Percentiles rank a stretch among this genome's conserved stretches.
phyloP scores from a whole-genome alignment of 768 basidiomycete genomes.

The Arthromyces matolae region DNA sequence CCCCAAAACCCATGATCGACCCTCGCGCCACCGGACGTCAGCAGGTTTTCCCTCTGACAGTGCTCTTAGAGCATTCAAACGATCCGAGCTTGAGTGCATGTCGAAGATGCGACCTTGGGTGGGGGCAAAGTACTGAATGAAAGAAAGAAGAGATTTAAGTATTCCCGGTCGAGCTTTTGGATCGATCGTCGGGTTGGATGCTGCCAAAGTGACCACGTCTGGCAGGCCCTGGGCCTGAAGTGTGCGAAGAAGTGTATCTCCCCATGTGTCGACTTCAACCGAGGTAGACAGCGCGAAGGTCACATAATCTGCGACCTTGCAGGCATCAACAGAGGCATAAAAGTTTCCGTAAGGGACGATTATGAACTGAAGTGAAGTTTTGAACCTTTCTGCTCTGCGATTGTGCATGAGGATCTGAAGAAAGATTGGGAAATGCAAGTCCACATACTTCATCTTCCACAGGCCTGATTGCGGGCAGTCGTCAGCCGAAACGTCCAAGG shows the following conservation, averaged over 20 bases:
- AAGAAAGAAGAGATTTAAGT: constrained; percentile 87
- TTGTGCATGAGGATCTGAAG: constrained; percentile 4
- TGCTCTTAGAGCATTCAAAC: constrained; percentile 67
- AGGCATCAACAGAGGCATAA: constrained; percentile 79
- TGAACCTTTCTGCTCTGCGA: constrained; percentile 80
- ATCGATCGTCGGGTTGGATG: constrained; percentile 51
- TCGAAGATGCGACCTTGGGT: constrained; percentile 75
- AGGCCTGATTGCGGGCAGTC: constrained; percentile 51
- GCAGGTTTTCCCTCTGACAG: constrained; percentile 83
- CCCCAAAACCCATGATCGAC: constrained; percentile 72
- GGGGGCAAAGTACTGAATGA: constrained; percentile 94
- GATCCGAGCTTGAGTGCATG: constrained; percentile 58
- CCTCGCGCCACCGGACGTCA: constrained; percentile 80
- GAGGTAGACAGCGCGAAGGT: constrained; percentile 78
- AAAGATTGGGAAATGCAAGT: not conserved
- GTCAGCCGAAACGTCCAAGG: constrained; percentile 52
- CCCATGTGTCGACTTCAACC: constrained; percentile 80
- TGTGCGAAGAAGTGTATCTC: constrained; percentile 82
- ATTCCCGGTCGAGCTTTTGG: constrained; percentile 63
- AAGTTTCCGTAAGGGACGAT: constrained; percentile 67
- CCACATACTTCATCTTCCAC: constrained; percentile 61
- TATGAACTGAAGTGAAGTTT: constrained; percentile 86
- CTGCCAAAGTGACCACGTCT: constrained; percentile 72
- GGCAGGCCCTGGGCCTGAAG: constrained; percentile 91
- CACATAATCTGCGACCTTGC: constrained; percentile 87